Conservation (phyloP, 2,329 filamentous ascomycete genomes). For the Botrytis paeoniae region DNA sequence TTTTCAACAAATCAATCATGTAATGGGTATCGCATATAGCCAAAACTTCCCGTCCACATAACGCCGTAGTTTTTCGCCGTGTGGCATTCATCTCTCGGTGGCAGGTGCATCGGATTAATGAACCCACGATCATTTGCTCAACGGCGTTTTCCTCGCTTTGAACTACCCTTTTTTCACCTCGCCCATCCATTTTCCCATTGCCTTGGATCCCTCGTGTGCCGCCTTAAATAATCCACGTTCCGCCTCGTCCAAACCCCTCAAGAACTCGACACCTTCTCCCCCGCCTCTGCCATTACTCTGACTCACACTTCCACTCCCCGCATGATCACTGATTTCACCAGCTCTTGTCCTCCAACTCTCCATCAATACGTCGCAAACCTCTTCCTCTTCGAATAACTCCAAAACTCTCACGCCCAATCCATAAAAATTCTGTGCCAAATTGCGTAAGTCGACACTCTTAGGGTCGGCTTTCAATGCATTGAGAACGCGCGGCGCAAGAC, state of each 20-base stretch:
- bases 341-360: constrained; percentile 80
- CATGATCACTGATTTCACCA: constrained; percentile 81
- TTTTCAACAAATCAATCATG: neutral
- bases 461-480: constrained; percentile 91
- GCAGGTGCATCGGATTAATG: neutral
- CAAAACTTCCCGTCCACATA: neutral
- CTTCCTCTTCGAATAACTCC: constrained; percentile 88
- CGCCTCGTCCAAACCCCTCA: constrained; percentile 84
- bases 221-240: constrained; percentile 75
- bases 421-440: constrained; percentile 85
- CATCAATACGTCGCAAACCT: constrained; percentile 67
- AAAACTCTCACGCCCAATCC: constrained; percentile 79
- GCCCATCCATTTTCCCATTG: constrained; percentile 65
- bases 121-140: neutral
- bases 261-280: constrained; percentile 74
- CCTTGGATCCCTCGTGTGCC: constrained; percentile 70
- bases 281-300: constrained; percentile 68
- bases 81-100: neutral
- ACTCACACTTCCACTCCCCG: constrained; percentile 76
- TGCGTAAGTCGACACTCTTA: constrained; percentile 76
- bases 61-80: neutral
- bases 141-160: neutral
- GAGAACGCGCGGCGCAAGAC: constrained; percentile 66
- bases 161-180: constrained; percentile 36
- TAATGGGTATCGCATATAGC: constrained; percentile 1